phyloP scores from a whole-genome alignment of 106 monocot genomes.

The Acanthochlamys bracteata region DNA sequence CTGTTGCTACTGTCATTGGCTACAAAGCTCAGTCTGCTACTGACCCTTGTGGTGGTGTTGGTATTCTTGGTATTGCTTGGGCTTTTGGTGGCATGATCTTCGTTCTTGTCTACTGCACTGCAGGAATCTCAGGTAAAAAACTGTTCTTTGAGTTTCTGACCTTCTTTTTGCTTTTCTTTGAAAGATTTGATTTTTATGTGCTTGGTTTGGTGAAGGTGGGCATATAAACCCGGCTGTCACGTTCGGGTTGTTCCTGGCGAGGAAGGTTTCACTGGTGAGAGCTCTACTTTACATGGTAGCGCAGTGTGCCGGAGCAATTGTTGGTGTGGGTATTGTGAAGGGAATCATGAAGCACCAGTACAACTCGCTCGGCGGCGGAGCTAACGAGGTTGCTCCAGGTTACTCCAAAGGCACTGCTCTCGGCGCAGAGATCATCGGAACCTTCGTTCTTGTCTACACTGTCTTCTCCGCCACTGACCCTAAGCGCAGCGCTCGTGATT shows the following conservation, averaged over 20 bases:
- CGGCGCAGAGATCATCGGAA: constrained; percentile 33
- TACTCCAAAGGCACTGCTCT: constrained; percentile 33
- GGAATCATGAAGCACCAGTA: constrained; percentile 57
- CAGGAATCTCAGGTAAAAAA: constrained; percentile 67
- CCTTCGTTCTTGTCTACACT: constrained; percentile 27
- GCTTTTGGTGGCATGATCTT: constrained; percentile 97
- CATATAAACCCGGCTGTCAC: constrained; percentile 19
- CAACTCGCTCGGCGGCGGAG: constrained; percentile 25
- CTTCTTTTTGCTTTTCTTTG: not conserved
- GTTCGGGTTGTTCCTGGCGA: constrained; percentile 12
- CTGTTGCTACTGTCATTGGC: constrained; percentile 38
- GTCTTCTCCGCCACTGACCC: constrained; percentile 31
- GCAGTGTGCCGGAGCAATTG: constrained; percentile 16
- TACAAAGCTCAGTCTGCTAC: constrained; percentile 21
- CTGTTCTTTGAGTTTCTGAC: not conserved
- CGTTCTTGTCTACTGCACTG: constrained; percentile 95
- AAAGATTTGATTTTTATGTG: not conserved
- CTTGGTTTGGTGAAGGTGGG: constrained; percentile 3
- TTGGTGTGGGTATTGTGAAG: constrained; percentile 52
- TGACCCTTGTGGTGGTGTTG: constrained; percentile 58
- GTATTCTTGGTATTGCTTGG: constrained; percentile 84
- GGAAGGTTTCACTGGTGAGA: constrained; percentile 4
- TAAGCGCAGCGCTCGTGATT: constrained; percentile 23
- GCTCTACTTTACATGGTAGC: constrained; percentile 10
- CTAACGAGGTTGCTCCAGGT: constrained; percentile 16